These are phyloP conservation scores for Cladorrhinum sp. DNA, from an alignment of 2,329 filamentous ascomycete species.

Conservation along the genomic window DNA sequence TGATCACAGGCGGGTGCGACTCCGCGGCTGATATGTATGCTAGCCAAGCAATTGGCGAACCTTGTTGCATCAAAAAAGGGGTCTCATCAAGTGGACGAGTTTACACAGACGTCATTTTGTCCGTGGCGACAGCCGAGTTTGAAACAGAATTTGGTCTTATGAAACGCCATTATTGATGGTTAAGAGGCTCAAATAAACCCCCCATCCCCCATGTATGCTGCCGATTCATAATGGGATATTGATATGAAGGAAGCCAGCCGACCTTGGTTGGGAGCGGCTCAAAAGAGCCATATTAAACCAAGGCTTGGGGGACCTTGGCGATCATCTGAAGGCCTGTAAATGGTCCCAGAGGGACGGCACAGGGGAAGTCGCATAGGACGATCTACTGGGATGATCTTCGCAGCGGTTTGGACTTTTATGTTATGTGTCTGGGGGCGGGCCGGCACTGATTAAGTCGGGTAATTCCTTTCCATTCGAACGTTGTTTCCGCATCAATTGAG, in stretches of 20 bases:
- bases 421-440: background rate
- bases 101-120: no score
- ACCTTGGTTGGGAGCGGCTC: background rate
- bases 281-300: background rate
- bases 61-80: no score
- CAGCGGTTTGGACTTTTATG: background rate
- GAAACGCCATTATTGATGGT: no score
- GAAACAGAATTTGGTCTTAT: no score
- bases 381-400: background rate
- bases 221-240: no score
- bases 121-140: no score
- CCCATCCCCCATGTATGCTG: no score
- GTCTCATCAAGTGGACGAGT: no score
- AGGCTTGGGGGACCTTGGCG: background rate
- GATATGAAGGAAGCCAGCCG: background rate
- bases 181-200: no score
- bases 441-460: background rate
- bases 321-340: background rate
- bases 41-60: background rate
- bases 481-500: no score
- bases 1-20: background rate
- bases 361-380: background rate
- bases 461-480: background rate
- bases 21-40: constrained; percentile 2
- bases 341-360: background rate